Percentiles rank a stretch among this genome's conserved stretches.
Evolutionary conservation across 1,139 yeast species (phyloP).

Genomic region (Suhomyces chickasaworum): DNA sequence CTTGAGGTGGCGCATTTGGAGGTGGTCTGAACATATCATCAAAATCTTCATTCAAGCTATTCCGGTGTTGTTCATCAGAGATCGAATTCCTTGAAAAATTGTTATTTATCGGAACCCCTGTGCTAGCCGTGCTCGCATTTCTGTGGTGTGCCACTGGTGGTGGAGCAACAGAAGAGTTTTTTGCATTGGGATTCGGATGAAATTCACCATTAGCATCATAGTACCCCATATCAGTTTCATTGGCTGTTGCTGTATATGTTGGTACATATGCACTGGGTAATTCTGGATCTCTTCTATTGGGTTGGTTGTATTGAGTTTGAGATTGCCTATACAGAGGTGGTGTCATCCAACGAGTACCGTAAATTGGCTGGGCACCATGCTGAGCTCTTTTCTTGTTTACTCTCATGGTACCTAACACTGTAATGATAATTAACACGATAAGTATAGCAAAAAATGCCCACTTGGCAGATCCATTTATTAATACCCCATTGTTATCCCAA

Average conservation of each 20-base stretch:
- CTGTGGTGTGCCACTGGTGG: conserved; percentile 20
- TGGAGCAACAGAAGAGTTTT: conserved; percentile 18
- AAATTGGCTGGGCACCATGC: conserved; percentile 68
- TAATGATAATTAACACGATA: conserved; percentile 48
- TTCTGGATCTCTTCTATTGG: conserved; percentile 37
- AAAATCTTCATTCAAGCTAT: conserved; percentile 2
- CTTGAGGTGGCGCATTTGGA: conserved; percentile 3
- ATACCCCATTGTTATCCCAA: conserved; percentile 19
- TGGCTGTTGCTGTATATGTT: conserved; percentile 63
- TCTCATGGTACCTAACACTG: conserved; percentile 54
- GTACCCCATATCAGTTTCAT: conserved; percentile 76
- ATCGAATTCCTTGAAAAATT: conserved; percentile 8
- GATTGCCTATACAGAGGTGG: conserved; percentile 86
- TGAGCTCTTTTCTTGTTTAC: conserved; percentile 61
- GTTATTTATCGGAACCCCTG: conserved; percentile 15
- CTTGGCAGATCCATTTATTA: conserved; percentile 43
- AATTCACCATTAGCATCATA: conserved; percentile 71
- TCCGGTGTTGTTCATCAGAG: conserved; percentile 13
- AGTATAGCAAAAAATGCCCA: conserved; percentile 63
- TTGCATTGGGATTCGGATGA: conserved; percentile 37
- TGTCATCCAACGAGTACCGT: conserved; percentile 88
- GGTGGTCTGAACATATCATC: conserved; percentile 11
- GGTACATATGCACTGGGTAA: conserved; percentile 56
- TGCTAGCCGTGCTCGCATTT: conserved; percentile 15
- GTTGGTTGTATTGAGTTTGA: conserved; percentile 59